Conservation (phyloP, 2,329 filamentous ascomycete species). For the Sclerotinia borealis region DNA sequence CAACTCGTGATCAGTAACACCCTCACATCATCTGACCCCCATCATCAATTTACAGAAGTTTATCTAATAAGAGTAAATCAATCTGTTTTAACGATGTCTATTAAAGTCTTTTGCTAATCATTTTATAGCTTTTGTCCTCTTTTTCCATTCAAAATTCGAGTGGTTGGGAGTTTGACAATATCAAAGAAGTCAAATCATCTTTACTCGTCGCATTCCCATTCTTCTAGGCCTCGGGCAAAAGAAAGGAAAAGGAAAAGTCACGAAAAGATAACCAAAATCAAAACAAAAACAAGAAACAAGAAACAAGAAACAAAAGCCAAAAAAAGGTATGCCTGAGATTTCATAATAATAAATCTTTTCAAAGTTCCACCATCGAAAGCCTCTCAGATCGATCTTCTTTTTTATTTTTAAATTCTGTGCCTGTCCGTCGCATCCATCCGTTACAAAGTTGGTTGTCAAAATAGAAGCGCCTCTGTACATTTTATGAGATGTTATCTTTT, state of each 20-base stretch:
- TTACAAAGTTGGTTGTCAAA: slow-evolving; percentile 8
- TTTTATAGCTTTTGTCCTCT: background rate
- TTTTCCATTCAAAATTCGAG: background rate
- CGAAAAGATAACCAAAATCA: background rate
- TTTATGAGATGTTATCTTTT: slow-evolving; percentile 16
- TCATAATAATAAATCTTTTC: background rate
- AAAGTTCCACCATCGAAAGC: background rate
- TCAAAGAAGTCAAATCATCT: background rate
- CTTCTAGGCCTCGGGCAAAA: background rate
- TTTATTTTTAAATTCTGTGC: slow-evolving; percentile 7
- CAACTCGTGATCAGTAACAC: too few species aligned
- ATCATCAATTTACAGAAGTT: background rate
- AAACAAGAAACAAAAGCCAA: background rate
- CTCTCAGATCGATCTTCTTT: slow-evolving; percentile 3
- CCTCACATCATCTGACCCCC: background rate
- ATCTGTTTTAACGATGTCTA: background rate
- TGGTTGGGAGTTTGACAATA: background rate
- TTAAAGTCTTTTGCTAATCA: slow-evolving; percentile 1
- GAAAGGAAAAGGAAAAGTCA: background rate
- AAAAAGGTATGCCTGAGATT: slow-evolving; percentile 11
- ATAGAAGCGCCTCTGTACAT: slow-evolving; percentile 4
- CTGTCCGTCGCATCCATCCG: slow-evolving; percentile 9
- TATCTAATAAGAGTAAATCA: background rate
- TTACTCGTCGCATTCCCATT: background rate
- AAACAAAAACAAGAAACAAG: background rate